Evolutionary conservation across 148 eudicot species (phyloP).

Genomic region (Silene conica): DNA sequence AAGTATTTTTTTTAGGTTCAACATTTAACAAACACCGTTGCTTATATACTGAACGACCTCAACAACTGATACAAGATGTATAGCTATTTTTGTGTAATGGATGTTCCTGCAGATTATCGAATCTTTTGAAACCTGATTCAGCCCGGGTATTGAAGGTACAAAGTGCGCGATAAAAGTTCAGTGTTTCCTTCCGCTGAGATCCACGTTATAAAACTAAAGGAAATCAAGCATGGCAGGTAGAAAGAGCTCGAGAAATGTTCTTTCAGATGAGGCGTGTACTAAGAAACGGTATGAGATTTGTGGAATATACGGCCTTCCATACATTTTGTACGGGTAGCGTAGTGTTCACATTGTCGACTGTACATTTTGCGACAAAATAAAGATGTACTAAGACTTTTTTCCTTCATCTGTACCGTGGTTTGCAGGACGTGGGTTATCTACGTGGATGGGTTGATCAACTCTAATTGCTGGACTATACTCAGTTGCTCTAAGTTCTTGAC

Average conservation of each 20-base stretch:
- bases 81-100: no score
- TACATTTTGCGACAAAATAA: conserved; percentile 5
- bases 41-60: no score
- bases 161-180: no score
- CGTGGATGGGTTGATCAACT: conserved; percentile 10
- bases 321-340: neutral
- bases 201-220: no score
- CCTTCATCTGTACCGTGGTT: neutral
- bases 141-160: no score
- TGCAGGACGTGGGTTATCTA: conserved; percentile 9
- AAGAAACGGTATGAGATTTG: neutral
- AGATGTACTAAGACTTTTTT: conserved; percentile 1
- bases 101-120: no score
- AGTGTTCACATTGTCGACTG: neutral
- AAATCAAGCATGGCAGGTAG: no score
- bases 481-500: conserved; percentile 18
- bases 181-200: no score
- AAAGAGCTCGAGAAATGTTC: neutral
- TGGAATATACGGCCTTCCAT: neutral
- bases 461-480: conserved; percentile 15
- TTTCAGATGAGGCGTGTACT: neutral
- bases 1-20: no score
- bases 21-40: no score
- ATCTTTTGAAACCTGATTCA: no score
- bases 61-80: no score